These are phyloP conservation scores for Quercus agrifolia DNA, from an alignment of 306 rosid genomes.

Conservation along the genomic window DNA sequence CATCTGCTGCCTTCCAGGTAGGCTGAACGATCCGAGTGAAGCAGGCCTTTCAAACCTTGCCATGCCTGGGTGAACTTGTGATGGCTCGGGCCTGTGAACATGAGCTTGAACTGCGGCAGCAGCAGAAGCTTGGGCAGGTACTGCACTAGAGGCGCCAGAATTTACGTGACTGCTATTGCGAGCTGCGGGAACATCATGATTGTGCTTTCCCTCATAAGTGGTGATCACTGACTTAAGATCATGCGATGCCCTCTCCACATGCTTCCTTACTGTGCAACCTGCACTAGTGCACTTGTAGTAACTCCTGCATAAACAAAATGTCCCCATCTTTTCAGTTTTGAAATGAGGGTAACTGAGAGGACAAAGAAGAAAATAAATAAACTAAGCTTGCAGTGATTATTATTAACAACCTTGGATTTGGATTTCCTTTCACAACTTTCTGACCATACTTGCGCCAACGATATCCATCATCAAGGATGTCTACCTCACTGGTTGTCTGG, in stretches of 20 bases:
- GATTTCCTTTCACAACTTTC: constrained; percentile 97
- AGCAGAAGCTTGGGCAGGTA: constrained; percentile 41
- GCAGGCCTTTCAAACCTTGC: constrained; percentile 69
- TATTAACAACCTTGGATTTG: constrained; percentile 76
- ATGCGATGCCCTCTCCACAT: constrained; percentile 93
- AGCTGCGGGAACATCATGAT: constrained; percentile 89
- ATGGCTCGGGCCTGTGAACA: constrained; percentile 58
- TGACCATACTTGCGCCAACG: constrained; percentile 99
- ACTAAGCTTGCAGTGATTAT: background rate
- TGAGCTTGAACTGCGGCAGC: constrained; percentile 35
- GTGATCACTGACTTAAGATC: constrained; percentile 92
- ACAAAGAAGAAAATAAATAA: constrained; percentile 7
- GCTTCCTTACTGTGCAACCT: constrained; percentile 96
- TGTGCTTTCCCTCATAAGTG: constrained; percentile 95
- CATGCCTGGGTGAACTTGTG: constrained; percentile 52
- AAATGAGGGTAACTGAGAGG: background rate
- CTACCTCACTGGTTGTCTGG: constrained; percentile 97
- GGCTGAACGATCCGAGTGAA: constrained; percentile 47
- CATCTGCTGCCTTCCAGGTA: constrained; percentile 66
- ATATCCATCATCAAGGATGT: constrained; percentile 93
- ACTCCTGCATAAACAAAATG: constrained; percentile 64
- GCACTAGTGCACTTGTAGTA: constrained; percentile 93
- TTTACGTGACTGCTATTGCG: constrained; percentile 80
- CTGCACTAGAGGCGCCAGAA: constrained; percentile 41
- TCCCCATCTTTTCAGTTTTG: constrained; percentile 9